Percentiles rank a stretch among this genome's conserved stretches.
Conservation (phyloP, 2,329 filamentous ascomycete genomes). For the Emmonsiellopsis sp. region DNA sequence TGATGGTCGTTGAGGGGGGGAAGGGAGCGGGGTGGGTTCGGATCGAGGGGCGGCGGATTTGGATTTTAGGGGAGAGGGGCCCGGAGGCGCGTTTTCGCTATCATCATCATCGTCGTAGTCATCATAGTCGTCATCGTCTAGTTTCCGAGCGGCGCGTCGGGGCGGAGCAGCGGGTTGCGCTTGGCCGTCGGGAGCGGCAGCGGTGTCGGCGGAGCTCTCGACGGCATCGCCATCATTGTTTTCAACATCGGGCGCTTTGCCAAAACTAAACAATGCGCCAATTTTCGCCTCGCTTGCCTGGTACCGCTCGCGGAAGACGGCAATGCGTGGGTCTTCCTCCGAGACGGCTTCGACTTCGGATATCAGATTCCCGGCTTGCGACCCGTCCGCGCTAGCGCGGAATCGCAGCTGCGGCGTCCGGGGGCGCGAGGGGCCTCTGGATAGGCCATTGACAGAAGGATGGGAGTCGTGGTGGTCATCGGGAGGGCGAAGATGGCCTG, state of each 20-base stretch:
- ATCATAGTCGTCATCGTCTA: slow-evolving; percentile 68
- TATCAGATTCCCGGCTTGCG: slow-evolving; percentile 39
- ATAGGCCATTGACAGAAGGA: slow-evolving; percentile 33
- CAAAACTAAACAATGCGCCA: slow-evolving; percentile 59
- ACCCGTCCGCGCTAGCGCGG: slow-evolving; percentile 37
- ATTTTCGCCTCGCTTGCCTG: slow-evolving; percentile 69
- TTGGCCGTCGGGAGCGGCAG: slow-evolving; percentile 42
- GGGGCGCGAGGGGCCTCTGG: slow-evolving; percentile 34
- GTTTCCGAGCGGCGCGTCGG: slow-evolving; percentile 60
- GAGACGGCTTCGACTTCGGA: slow-evolving; percentile 44
- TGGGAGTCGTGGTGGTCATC: slow-evolving; percentile 47
- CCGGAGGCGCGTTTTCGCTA: slow-evolving; percentile 41
- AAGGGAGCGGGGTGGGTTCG: slow-evolving; percentile 50
- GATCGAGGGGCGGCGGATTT: slow-evolving; percentile 43
- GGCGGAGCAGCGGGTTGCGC: slow-evolving; percentile 33
- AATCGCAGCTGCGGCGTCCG: slow-evolving; percentile 37
- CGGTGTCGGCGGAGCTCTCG: slow-evolving; percentile 23
- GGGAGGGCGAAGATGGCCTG: slow-evolving; percentile 49
- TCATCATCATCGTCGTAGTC: slow-evolving; percentile 57
- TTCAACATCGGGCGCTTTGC: slow-evolving; percentile 18
- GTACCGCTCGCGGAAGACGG: slow-evolving; percentile 69
- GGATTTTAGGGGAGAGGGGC: slow-evolving; percentile 42
- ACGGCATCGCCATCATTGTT: slow-evolving; percentile 42
- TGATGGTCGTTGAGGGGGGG: slow-evolving; percentile 59
- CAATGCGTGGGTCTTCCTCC: slow-evolving; percentile 60